A percentile compares a stretch with the other conserved stretches of the same genome.
Conservation (phyloP, 192 early-diverging fungal genomes). For the Pilobolus umbonatus region DNA sequence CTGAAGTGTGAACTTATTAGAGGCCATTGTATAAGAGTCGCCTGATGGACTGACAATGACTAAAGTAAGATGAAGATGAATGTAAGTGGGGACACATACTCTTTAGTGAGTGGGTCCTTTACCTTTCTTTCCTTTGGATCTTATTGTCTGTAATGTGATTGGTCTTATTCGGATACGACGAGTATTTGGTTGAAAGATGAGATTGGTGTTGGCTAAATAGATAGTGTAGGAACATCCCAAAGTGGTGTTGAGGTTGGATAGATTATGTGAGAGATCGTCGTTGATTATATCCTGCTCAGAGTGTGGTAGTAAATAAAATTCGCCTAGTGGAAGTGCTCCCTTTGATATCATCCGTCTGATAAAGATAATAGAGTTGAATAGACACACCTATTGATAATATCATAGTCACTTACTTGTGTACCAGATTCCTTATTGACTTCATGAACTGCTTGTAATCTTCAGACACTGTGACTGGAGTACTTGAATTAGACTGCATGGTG, state of each 20-base stretch:
- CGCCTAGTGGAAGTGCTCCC: slow-evolving; percentile 25
- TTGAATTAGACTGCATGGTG: slow-evolving; percentile 8
- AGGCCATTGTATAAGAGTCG: too few species aligned
- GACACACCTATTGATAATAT: not conserved
- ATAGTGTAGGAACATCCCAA: slow-evolving; percentile 28
- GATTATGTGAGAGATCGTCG: not conserved
- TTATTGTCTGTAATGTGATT: slow-evolving; percentile 2
- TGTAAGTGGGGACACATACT: too few species aligned
- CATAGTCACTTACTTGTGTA: slow-evolving; percentile 22
- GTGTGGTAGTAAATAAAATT: slow-evolving; percentile 23
- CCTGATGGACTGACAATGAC: slow-evolving; percentile 19
- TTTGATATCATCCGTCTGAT: slow-evolving; percentile 23
- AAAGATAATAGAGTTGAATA: not conserved
- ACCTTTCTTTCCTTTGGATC: slow-evolving; percentile 1
- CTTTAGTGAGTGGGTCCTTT: too few species aligned
- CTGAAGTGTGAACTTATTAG: not conserved
- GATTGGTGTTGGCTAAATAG: slow-evolving; percentile 27
- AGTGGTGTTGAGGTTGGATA: not conserved
- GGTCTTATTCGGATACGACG: slow-evolving; percentile 19
- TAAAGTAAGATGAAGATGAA: not conserved
- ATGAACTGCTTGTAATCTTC: slow-evolving; percentile 31
- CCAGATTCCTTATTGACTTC: slow-evolving; percentile 23
- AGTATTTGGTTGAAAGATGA: slow-evolving; percentile 28
- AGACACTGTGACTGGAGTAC: slow-evolving; percentile 14
- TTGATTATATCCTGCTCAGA: not conserved